Conservation (phyloP, 2,329 filamentous ascomycete genomes). For the Calonectria multiphialidica region DNA sequence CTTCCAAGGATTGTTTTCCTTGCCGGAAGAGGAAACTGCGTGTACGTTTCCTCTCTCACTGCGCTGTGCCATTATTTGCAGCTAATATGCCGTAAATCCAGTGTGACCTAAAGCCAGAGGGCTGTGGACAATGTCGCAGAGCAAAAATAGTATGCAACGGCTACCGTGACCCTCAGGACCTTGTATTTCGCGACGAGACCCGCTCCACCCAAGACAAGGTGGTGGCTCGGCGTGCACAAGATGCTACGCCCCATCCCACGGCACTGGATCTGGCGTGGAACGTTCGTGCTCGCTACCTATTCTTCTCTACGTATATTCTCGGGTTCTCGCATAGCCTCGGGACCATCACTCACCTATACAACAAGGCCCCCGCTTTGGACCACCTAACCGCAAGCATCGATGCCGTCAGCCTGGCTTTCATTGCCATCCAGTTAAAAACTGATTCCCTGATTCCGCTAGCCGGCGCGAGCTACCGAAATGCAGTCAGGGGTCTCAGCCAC, state of each 20-base stretch:
- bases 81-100: background rate
- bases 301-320: background rate
- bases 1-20: background rate
- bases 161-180: constrained; percentile 38
- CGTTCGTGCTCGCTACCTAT: background rate
- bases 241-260: background rate
- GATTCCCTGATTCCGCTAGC: constrained; percentile 19
- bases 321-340: constrained; percentile 1
- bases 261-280: constrained; percentile 1
- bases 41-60: background rate
- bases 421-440: constrained; percentile 22
- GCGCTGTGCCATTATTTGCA: background rate
- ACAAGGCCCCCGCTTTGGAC: background rate
- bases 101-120: constrained; percentile 5
- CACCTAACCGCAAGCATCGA: constrained; percentile 40
- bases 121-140: constrained; percentile 41
- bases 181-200: constrained; percentile 42
- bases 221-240: background rate
- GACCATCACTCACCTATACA: background rate
- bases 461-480: background rate
- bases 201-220: constrained; percentile 26
- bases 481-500: background rate
- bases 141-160: constrained; percentile 40
- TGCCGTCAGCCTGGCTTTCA: constrained; percentile 40
- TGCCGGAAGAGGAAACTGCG: constrained; percentile 4